phyloP scores from a whole-genome alignment of 768 basidiomycete species.

The Filobasidium wieringae region DNA sequence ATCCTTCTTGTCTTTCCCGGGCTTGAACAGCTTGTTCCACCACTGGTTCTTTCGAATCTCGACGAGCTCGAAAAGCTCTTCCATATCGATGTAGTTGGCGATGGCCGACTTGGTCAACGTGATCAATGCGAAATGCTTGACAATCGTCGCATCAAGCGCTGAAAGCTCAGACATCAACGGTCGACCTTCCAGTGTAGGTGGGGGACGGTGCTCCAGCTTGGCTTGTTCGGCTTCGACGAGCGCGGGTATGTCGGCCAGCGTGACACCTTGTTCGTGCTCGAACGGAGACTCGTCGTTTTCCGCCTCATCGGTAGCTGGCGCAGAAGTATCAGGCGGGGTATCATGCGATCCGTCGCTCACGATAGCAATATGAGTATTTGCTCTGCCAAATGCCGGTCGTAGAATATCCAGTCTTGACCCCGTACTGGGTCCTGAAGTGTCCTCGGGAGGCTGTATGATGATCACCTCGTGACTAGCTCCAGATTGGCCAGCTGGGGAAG shows the following conservation, averaged over 20 bases:
- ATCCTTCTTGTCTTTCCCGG: slow-evolving; percentile 67
- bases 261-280: slow-evolving; percentile 65
- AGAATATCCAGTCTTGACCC: slow-evolving; percentile 38
- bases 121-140: slow-evolving; percentile 82
- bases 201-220: slow-evolving; percentile 70
- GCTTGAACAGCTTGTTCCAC: slow-evolving; percentile 91
- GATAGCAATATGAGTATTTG: slow-evolving; percentile 78
- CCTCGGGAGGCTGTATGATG: neutral
- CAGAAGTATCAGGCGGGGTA: neutral
- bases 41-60: slow-evolving; percentile 86
- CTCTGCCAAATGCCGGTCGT: slow-evolving; percentile 60
- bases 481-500: neutral
- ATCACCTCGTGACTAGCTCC: neutral
- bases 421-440: neutral
- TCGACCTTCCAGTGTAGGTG: slow-evolving; percentile 63
- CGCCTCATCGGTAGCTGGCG: slow-evolving; percentile 7
- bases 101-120: slow-evolving; percentile 65
- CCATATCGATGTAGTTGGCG: slow-evolving; percentile 56
- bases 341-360: slow-evolving; percentile 54
- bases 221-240: slow-evolving; percentile 85
- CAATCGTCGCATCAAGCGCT: slow-evolving; percentile 71
- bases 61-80: slow-evolving; percentile 84
- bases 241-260: slow-evolving; percentile 86
- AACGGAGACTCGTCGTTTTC: slow-evolving; percentile 10
- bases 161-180: slow-evolving; percentile 76